Base-by-base conservation (phyloP, 2,329 filamentous ascomycete species). In the Fusarium sacchari region DNA sequence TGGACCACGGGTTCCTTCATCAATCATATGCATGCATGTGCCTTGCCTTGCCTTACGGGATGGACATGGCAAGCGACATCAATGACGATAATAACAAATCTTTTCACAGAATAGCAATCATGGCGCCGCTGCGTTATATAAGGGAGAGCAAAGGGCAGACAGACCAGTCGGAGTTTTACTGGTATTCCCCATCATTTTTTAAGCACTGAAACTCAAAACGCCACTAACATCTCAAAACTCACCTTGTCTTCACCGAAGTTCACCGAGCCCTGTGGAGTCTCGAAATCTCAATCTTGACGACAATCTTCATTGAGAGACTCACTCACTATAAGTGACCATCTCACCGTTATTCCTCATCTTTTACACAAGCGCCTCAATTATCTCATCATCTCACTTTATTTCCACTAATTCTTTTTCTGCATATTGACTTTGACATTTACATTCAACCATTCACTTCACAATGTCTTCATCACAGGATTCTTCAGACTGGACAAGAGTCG, bases 401-500 rank as follows among this genome's bases (percentile, higher is more conserved):
- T 34, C 39, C 47, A 7, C 15, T 6, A n/a, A 57, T 34, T 6
- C 15, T 34, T 34, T 34, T 44, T 7, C 5, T 34, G 2, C 30
- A 26, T 7, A 6, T 47, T 57, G 9, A 7, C 40, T 30, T 28
- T n/a, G 15, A 5, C 14, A n/a, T 26, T 57, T 5, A 5, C 10
- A 6, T 9, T n/a, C 39, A 36, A 28, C 8, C 15, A 7, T 18
- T 50, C 26, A 22, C 36, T 36, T 28, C 43, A 50, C 13, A 43
- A 77, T 77, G 73, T 49, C 73, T 39, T 58, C 67, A 37, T 55
- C 56, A 24, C 42, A 64, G 57, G 58, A 56, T n/a, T 14, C 59
- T 15, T 60, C 71, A 46, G 77, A 76, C 60, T 80, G 78, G 78
- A 78, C 73, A 22, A 68, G 75, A 37, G 76, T 80, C 39, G 72